Evolutionary conservation across 2,329 filamentous ascomycete genomes (phyloP).

Genomic region (Anisogramma anomala): DNA sequence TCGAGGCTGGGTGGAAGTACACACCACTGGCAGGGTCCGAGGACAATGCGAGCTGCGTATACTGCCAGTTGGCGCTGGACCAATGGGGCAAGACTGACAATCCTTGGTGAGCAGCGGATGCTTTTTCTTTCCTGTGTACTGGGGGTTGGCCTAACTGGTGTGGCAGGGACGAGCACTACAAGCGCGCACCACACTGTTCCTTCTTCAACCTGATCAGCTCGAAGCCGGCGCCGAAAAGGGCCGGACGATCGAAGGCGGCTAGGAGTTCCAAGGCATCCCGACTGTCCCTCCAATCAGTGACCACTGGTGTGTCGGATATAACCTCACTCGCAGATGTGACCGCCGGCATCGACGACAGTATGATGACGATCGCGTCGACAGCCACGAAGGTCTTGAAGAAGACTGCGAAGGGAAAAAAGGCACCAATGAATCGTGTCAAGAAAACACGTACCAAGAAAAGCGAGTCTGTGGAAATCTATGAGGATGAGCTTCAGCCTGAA

Average conservation of each 20-base stretch:
- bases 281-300: conserved; percentile 45
- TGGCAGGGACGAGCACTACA: conserved; percentile 69
- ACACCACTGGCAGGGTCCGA: conserved; percentile 73
- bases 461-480: conserved; percentile 36
- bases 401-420: conserved; percentile 43
- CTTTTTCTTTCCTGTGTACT: no score
- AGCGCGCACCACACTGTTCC: conserved; percentile 63
- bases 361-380: conserved; percentile 44
- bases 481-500: conserved; percentile 24
- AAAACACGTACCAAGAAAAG: conserved; percentile 42
- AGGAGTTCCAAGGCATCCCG: conserved; percentile 60
- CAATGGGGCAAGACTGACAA: conserved; percentile 92
- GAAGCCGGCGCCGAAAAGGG: conserved; percentile 44
- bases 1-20: conserved; percentile 88
- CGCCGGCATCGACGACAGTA: conserved; percentile 44
- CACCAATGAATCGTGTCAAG: conserved; percentile 33
- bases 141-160: conserved; percentile 20
- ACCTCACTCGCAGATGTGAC: conserved; percentile 36
- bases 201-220: conserved; percentile 65
- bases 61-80: conserved; percentile 81
- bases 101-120: conserved; percentile 54
- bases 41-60: conserved; percentile 83
- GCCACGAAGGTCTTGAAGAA: conserved; percentile 35
- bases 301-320: conserved; percentile 38
- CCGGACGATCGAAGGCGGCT: conserved; percentile 40